A percentile compares a stretch with the other conserved stretches of the same genome.
These are phyloP conservation scores for Nicotiana undulata DNA, from an alignment of 257 asterid species.

Conservation along the genomic window DNA sequence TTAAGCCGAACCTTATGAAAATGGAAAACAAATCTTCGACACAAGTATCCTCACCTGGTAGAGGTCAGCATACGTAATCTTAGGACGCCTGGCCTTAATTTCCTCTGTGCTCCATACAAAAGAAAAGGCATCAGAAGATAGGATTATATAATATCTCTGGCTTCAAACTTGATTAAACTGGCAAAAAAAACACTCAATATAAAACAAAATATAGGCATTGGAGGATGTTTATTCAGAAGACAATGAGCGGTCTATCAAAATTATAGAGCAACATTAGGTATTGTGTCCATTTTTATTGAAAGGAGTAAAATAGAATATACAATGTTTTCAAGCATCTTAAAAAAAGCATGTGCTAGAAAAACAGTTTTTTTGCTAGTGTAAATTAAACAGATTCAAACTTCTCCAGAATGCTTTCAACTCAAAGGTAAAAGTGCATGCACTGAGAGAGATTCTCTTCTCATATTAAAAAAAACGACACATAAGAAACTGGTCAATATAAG, in stretches of 20 bases:
- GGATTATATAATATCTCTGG: background rate
- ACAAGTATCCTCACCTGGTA: conserved; percentile 54
- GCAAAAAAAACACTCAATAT: background rate
- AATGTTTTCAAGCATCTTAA: background rate
- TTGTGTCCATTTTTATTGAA: background rate
- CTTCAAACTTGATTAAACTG: background rate
- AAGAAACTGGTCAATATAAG: background rate
- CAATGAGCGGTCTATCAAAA: background rate
- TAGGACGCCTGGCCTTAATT: conserved; percentile 65
- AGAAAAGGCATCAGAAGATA: background rate
- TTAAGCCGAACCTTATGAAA: background rate
- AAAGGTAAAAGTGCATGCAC: background rate
- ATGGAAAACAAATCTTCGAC: background rate
- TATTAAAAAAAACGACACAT: background rate
- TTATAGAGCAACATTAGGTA: background rate
- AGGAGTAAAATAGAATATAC: background rate
- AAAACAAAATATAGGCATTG: background rate
- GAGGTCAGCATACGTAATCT: conserved; percentile 75
- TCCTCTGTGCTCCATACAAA: conserved; percentile 46
- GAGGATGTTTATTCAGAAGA: background rate
- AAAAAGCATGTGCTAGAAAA: background rate
- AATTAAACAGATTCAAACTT: background rate
- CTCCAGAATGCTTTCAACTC: background rate
- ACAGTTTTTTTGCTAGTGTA: background rate
- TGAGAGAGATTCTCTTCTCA: background rate